These are phyloP conservation scores for Penicillium sp. DNA, from an alignment of 2,329 filamentous ascomycete species.

Conservation along the genomic window DNA sequence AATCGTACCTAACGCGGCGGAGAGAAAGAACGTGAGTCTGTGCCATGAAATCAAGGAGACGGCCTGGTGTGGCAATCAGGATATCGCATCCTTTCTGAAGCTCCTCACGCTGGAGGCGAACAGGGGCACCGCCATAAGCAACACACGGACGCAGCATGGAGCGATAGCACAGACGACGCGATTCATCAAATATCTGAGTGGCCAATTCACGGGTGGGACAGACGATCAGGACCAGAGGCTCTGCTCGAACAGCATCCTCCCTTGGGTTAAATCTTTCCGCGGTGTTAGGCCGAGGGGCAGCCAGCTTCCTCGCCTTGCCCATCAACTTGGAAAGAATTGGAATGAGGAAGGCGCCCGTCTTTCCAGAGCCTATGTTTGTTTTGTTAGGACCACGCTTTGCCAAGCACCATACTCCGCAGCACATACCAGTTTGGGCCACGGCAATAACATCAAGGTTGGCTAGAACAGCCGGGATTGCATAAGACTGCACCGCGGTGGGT, in stretches of 20 bases:
- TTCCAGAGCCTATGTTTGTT: constrained; percentile 75
- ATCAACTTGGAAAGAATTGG: constrained; percentile 87
- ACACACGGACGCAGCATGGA: constrained; percentile 92
- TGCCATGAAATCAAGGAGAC: constrained; percentile 78
- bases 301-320: constrained; percentile 90
- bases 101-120: constrained; percentile 67
- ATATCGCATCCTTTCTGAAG: constrained; percentile 84
- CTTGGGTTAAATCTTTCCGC: constrained; percentile 53
- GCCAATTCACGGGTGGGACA: constrained; percentile 86
- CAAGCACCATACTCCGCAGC: neutral
- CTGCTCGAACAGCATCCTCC: constrained; percentile 61
- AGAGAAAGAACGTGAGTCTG: constrained; percentile 67
- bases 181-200: constrained; percentile 92
- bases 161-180: constrained; percentile 87
- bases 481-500: constrained; percentile 86
- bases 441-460: constrained; percentile 78
- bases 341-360: constrained; percentile 89
- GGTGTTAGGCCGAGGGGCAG: constrained; percentile 67
- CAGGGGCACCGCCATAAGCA: constrained; percentile 77
- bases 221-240: constrained; percentile 83
- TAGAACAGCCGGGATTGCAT: constrained; percentile 75
- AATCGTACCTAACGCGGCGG: constrained; percentile 65
- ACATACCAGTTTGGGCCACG: constrained; percentile 85
- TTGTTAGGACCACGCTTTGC: constrained; percentile 4
- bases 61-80: constrained; percentile 82